Evolutionary conservation across 2,329 filamentous ascomycete species (phyloP).

Genomic region (Penicillium italicum): DNA sequence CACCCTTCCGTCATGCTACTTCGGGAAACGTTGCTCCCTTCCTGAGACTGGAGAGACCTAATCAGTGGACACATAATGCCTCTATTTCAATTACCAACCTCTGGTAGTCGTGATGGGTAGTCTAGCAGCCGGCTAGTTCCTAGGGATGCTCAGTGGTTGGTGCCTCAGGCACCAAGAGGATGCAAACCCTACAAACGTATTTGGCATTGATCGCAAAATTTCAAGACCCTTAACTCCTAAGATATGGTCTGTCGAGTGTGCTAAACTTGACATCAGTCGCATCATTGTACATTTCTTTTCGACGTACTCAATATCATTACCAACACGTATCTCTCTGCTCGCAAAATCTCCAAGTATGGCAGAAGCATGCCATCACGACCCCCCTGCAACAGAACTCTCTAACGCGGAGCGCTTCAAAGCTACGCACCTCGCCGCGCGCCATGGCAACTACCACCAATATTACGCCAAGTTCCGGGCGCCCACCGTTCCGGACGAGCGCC

Average conservation of each 20-base stretch:
- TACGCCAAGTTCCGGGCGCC: conserved; percentile 25
- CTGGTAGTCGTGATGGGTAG: too few species aligned
- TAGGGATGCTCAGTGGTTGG: too few species aligned
- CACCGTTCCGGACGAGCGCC: conserved; percentile 23
- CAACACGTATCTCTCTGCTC: conserved; percentile 6
- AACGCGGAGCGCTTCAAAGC: conserved; percentile 28
- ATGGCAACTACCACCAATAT: conserved; percentile 29
- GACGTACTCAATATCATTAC: conserved; percentile 8
- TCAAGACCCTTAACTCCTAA: too few species aligned
- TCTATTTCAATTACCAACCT: too few species aligned
- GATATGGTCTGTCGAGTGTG: conserved; percentile 9
- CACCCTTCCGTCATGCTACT: not conserved
- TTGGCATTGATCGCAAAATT: too few species aligned
- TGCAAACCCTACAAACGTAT: too few species aligned
- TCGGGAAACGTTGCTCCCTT: not conserved
- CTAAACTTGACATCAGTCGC: conserved; percentile 1
- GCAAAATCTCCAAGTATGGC: conserved; percentile 18
- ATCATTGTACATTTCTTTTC: conserved; percentile 3
- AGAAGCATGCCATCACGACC: conserved; percentile 13
- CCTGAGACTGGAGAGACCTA: not conserved
- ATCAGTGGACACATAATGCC: not conserved
- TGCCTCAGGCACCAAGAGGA: too few species aligned
- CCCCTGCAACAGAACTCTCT: conserved; percentile 19
- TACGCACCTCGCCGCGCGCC: conserved; percentile 24
- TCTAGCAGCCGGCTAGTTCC: too few species aligned